These are phyloP conservation scores for Sporothrix pseudoabietina DNA, from an alignment of 2,329 filamentous ascomycete species.

Conservation along the genomic window DNA sequence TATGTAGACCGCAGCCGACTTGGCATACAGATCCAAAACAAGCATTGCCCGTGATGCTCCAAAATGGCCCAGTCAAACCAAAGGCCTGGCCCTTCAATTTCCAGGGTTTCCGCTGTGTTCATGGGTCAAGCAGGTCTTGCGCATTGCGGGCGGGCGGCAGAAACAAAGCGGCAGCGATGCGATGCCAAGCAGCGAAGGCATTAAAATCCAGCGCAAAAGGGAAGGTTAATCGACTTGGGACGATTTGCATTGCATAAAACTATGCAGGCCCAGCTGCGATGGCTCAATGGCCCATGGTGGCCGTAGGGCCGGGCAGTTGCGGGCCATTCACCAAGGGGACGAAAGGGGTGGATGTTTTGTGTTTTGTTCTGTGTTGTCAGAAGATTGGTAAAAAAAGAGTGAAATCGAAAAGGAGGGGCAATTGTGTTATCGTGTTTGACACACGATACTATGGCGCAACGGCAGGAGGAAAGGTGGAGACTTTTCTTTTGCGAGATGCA, in stretches of 20 bases:
- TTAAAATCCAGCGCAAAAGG: background rate
- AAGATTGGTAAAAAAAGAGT: background rate
- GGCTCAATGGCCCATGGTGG: background rate
- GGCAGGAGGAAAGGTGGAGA: background rate
- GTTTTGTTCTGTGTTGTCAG: background rate
- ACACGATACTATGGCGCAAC: slow-evolving; percentile 28
- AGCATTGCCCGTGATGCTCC: background rate
- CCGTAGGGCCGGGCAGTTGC: background rate
- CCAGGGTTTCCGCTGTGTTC: background rate
- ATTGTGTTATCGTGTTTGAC: slow-evolving; percentile 5
- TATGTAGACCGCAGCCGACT: background rate
- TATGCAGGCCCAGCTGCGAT: background rate
- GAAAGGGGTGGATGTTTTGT: slow-evolving; percentile 1
- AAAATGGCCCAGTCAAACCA: background rate
- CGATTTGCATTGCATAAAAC: slow-evolving; percentile 14
- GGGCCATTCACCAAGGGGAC: slow-evolving; percentile 1
- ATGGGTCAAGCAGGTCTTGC: background rate
- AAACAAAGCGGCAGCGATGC: background rate
- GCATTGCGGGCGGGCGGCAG: background rate
- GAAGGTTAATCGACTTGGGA: slow-evolving; percentile 13
- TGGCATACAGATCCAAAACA: slow-evolving; percentile 16
- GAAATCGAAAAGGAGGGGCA: slow-evolving; percentile 1
- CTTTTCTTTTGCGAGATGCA: background rate
- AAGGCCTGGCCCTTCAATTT: slow-evolving; percentile 12
- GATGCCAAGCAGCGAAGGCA: background rate